phyloP scores from a whole-genome alignment of 2,329 filamentous ascomycete species.

The Aspergillus flavus region DNA sequence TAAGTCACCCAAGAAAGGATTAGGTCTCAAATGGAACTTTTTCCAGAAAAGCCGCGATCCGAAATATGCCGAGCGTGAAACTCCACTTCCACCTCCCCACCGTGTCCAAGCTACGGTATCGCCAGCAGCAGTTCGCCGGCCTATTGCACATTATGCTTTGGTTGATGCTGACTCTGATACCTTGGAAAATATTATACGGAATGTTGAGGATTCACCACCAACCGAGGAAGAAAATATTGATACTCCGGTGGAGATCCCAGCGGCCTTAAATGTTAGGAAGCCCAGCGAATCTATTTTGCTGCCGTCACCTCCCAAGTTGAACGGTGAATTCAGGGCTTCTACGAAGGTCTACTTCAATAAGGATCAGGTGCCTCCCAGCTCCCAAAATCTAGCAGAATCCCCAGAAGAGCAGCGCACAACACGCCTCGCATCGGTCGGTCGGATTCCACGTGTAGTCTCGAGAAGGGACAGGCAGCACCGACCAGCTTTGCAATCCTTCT shows the following conservation, averaged over 20 bases:
- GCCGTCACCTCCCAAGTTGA: conserved; percentile 44
- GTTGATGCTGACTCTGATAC: conserved; percentile 50
- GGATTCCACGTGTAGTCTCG: conserved; percentile 81
- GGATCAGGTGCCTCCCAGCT: conserved; percentile 21
- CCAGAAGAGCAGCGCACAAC: conserved; percentile 53
- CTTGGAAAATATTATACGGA: conserved; percentile 42
- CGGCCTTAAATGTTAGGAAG: conserved; percentile 35
- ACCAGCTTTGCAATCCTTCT: conserved; percentile 78
- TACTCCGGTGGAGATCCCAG: conserved; percentile 28
- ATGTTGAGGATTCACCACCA: conserved; percentile 43
- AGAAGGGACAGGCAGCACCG: conserved; percentile 64
- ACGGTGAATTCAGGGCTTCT: conserved; percentile 37
- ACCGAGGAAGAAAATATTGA: conserved; percentile 36
- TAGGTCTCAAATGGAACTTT: conserved; percentile 58
- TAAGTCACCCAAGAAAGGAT: conserved; percentile 34
- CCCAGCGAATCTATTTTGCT: conserved; percentile 43
- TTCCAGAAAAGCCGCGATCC: conserved; percentile 52
- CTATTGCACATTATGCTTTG: conserved; percentile 62
- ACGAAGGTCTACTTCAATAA: conserved; percentile 41
- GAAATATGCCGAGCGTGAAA: conserved; percentile 20
- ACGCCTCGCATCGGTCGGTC: conserved; percentile 76
- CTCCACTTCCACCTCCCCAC: conserved; percentile 24
- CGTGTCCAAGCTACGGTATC: conserved; percentile 47
- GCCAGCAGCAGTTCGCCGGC: conserved; percentile 41
- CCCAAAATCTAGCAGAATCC: conserved; percentile 16